Evolutionary conservation across 2,329 filamentous ascomycete species (phyloP), one percentile per base, ranked within the genome.

Genomic region (Aureobasidium vineae): DNA sequence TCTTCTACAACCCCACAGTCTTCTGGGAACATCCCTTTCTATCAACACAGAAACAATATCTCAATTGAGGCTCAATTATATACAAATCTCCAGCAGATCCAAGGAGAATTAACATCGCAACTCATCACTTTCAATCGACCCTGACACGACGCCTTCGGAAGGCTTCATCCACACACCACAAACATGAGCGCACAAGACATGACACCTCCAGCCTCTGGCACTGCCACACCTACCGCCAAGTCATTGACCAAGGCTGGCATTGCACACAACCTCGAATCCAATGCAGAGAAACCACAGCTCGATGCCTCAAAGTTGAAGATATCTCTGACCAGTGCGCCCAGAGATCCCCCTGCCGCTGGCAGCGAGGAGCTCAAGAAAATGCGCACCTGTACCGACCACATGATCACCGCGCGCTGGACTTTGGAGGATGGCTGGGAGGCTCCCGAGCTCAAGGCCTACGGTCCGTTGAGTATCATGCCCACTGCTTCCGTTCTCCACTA

Each of bases 401-500:
- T 97, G 92, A 82, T 95, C 72, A 88, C 87, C 61, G 88, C 83
- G 23, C 79, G 81, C 64, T 96, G 92, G 91, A 86, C 83, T 40
- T 79, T 77, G 26, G 75, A 80, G 50, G 75, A 79, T 23, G 92
- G 92, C 72, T 96, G 92, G 92, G 82, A 84, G 43, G 82, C 85
- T 1, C 92, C 92, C 1, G 84, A 89, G 72, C 84, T 96, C 67
- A 85, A 86, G 75, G 90, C 91, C 31, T 95, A 91, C 77, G 90
- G 90, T 0, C 89, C 90, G 13, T 80, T 96, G 63, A 84, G 84
- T 69, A 86, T 96, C 73, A 89, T 91, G 81, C 92, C 92, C 41
- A 93, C 89, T 5, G 90, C 91, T 16, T 90, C 88, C 3, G 87
- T 88, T 68, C 84, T 96, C 68, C 92, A 96, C 83, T 96, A 96